Base-by-base conservation (phyloP, 2,329 filamentous ascomycete species). In the Colletotrichum aenigma region DNA sequence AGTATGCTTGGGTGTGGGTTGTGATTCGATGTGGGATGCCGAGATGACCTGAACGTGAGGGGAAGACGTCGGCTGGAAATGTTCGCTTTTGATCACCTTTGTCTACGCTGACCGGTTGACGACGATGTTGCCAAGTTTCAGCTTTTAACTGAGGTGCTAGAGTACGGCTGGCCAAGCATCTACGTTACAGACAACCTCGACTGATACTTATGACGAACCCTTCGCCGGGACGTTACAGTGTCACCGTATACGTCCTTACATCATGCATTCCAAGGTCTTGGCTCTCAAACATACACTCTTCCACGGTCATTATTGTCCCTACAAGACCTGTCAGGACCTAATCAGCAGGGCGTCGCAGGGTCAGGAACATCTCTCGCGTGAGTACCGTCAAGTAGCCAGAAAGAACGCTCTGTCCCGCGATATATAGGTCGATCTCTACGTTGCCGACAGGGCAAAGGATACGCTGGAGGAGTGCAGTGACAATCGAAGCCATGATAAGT, bases 151-250 rank as follows among this genome's bases (percentile, higher is more conserved):
- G 38, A 18, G 36, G 34, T 36, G 34, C 38, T 12, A 12, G 0
- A n/a, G 18, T n/a, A 48, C 38, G 18, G 38, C 38, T 48, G 18
- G 38, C 18, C 18, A 12, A n/a, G 9, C 9, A n/a, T n/a, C 38
- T 12, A n/a, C 18, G 18, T 48, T 18, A 48, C 18, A 48, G 2
- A 43, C 18, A 43, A 18, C 18, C 9, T 10, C 38, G 38, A 43
- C 18, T 43, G 9, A 43, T 6, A 12, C 4, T 48, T 18, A 48
- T 6, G 38, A 48, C 38, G 38, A 48, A 48, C 38, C 18, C 18
- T 0, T n/a, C 4, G n/a, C 18, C 38, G 2, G 5, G 18, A 48
- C 1, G 9, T 3, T n/a, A 9, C 36, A 6, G 0, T 43, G 18
- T 6, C 38, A 10, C 38, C 3, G 38, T 43, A 6, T 1, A 18